Evolutionary conservation across 352 stramenopile species (phyloP).

Genomic region (Pythium sukuiense): DNA sequence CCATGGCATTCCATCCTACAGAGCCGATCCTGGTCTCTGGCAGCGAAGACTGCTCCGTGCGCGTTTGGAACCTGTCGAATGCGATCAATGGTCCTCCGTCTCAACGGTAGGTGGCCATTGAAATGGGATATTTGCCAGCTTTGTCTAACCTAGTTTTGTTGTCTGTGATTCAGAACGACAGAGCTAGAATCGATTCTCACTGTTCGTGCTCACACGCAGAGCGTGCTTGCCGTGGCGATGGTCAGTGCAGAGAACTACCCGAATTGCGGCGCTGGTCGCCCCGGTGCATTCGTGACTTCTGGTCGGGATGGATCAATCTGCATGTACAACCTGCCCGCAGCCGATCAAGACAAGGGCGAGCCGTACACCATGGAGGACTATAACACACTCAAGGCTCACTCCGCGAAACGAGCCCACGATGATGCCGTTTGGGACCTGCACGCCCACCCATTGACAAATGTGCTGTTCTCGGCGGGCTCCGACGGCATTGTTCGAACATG

Average conservation of each 20-base stretch:
- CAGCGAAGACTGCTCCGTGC: constrained; percentile 85
- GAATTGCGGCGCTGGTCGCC: constrained; percentile 43
- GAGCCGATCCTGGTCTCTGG: constrained; percentile 81
- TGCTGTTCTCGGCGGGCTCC: constrained; percentile 77
- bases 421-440: constrained; percentile 84
- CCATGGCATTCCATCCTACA: constrained; percentile 77
- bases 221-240: constrained; percentile 69
- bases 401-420: constrained; percentile 73
- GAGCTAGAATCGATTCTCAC: constrained; percentile 82
- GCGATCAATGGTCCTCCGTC: constrained; percentile 60
- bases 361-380: constrained; percentile 76
- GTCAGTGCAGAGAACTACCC: constrained; percentile 79
- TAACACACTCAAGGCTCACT: constrained; percentile 63
- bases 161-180: constrained; percentile 35
- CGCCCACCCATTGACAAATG: constrained; percentile 78
- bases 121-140: neutral
- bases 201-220: constrained; percentile 69
- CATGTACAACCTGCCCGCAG: constrained; percentile 56
- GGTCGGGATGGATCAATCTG: constrained; percentile 77
- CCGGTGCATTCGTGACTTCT: constrained; percentile 66
- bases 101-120: constrained; percentile 37
- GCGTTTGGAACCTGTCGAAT: constrained; percentile 78
- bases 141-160: constrained; percentile 11
- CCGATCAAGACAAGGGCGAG: constrained; percentile 66
- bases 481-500: constrained; percentile 81